Conservation (phyloP, 805 yeast genomes). For the Cyberlindnera mrakii region DNA sequence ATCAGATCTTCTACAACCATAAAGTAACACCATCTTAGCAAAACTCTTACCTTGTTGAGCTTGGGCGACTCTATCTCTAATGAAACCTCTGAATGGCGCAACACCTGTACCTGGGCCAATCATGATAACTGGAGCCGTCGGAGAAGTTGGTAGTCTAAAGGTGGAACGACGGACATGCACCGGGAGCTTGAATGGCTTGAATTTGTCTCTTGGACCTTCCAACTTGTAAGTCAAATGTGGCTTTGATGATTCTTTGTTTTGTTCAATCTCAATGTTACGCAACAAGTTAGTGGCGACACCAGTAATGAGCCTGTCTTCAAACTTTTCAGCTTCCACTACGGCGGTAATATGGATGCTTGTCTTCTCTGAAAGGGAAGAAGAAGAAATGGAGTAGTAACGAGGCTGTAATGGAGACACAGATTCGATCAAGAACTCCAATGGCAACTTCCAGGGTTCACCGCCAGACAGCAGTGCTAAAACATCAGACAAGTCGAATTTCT, state of each 20-base stretch:
- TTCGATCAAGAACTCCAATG: constrained; percentile 82
- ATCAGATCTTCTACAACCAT: constrained; percentile 74
- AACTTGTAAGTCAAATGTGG: constrained; percentile 60
- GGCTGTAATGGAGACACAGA: constrained; percentile 79
- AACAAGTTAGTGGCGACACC: constrained; percentile 93
- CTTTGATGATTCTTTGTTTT: constrained; percentile 40
- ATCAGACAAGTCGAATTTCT: constrained; percentile 70
- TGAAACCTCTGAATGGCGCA: constrained; percentile 95
- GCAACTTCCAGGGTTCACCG: constrained; percentile 73
- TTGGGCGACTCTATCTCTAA: constrained; percentile 75
- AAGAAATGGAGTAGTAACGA: constrained; percentile 93
- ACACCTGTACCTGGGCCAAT: constrained; percentile 99
- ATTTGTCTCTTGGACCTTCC: constrained; percentile 73
- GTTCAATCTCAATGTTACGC: constrained; percentile 58
- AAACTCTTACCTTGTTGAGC: constrained; percentile 41
- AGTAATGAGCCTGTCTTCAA: constrained; percentile 27
- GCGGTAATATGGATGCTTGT: constrained; percentile 79
- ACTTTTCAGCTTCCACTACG: constrained; percentile 60
- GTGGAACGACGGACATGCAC: constrained; percentile 93
- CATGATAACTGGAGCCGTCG: constrained; percentile 79
- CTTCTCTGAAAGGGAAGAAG: constrained; percentile 76
- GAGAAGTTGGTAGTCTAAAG: constrained; percentile 86
- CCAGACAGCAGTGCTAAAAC: constrained; percentile 55
- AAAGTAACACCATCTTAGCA: constrained; percentile 75
- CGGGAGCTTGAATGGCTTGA: constrained; percentile 54